A percentile compares a stretch with the other conserved stretches of the same genome.
Evolutionary conservation across 2,329 filamentous ascomycete genomes (phyloP).

Genomic region (Emericellopsis atlantica): DNA sequence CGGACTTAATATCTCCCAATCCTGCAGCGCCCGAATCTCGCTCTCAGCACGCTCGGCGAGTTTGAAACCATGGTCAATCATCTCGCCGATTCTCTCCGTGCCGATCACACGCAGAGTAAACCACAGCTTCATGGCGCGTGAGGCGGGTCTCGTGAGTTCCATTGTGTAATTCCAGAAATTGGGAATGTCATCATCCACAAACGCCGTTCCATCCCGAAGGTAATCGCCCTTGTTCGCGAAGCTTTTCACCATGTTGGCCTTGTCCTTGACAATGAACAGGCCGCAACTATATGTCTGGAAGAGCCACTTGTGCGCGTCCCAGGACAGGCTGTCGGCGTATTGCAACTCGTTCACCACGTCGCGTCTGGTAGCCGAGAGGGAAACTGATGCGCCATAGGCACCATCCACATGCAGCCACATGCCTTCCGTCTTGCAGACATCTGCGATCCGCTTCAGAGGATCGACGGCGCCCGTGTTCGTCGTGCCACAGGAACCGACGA

Average conservation of each 20-base stretch:
- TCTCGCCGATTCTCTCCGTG: constrained; percentile 8
- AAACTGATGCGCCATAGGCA: constrained; percentile 11
- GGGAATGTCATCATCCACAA: constrained; percentile 10
- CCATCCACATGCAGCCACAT: constrained; percentile 12
- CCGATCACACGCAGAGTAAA: constrained; percentile 10
- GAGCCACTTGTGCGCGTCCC: constrained; percentile 15
- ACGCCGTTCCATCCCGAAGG: constrained; percentile 10
- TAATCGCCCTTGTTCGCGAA: constrained; percentile 12
- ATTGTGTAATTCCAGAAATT: constrained; percentile 14
- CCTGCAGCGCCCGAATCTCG: constrained; percentile 4
- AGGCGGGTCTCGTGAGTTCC: constrained; percentile 10
- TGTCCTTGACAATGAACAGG: constrained; percentile 8
- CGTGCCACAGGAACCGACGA: constrained; percentile 6
- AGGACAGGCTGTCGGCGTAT: constrained; percentile 11
- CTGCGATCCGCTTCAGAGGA: constrained; percentile 4
- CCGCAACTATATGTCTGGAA: constrained; percentile 13
- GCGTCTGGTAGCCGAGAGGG: constrained; percentile 6
- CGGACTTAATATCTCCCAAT: constrained; percentile 11
- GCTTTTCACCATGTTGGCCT: constrained; percentile 7
- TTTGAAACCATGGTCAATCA: constrained; percentile 11
- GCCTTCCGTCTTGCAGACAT: constrained; percentile 3
- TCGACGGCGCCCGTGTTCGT: constrained; percentile 7
- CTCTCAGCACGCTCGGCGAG: constrained; percentile 9
- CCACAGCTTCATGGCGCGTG: constrained; percentile 12
- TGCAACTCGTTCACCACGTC: constrained; percentile 5